Evolutionary conservation across 208 protist genomes (phyloP), one percentile per base, ranked within the genome.

Genomic region (Crithidia sp.): DNA sequence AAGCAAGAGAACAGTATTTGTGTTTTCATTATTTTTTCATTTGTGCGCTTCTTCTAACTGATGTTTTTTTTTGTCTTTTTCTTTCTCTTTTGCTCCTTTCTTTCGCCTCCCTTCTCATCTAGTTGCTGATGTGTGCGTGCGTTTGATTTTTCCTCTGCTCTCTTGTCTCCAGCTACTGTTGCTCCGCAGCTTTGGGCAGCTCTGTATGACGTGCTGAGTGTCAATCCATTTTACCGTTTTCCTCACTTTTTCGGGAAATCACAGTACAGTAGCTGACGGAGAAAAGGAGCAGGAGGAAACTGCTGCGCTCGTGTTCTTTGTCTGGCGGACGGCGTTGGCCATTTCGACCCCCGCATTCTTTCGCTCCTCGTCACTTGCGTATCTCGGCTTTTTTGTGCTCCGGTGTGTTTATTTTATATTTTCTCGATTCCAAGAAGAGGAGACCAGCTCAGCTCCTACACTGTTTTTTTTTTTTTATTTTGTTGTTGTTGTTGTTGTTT

Each of bases 381-480:
- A 36, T 57, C 7, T 57, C 37, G 4, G 55, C 9, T n/a, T 47
- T 4, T 72, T 37, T 57, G 13, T 28, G 56, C 28, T 28, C 28
- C 28, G 28, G 28, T 28, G 28, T 28, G 28, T 28, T 28, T 28
- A 28, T 28, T 28, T 28, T 28, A 28, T 28, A 28, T 28, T 28
- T 28, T 28, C 28, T 28, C 28, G 28, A 28, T 28, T 28, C 28
- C 28, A 28, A 28, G 1, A 28, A 28, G 28, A 28, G 28, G 28
- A 28, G 28, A 28, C 28, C 28, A 28, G 28, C 44, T 4, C 53
- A 7, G 9, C 17, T 52, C 7, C 37, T 43, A 17, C 45, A 10
- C 50, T 17, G 16, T 28, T 19, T 45, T 52, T 60, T 63, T 79
- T 39, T 74, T 79, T 54, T 70, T 7, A 59, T 10, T 76, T 41